Percentiles rank a stretch among this genome's conserved stretches.
phyloP scores from a whole-genome alignment of 371 early-diverging fungal species.

The Lichtheimia ramosa region DNA sequence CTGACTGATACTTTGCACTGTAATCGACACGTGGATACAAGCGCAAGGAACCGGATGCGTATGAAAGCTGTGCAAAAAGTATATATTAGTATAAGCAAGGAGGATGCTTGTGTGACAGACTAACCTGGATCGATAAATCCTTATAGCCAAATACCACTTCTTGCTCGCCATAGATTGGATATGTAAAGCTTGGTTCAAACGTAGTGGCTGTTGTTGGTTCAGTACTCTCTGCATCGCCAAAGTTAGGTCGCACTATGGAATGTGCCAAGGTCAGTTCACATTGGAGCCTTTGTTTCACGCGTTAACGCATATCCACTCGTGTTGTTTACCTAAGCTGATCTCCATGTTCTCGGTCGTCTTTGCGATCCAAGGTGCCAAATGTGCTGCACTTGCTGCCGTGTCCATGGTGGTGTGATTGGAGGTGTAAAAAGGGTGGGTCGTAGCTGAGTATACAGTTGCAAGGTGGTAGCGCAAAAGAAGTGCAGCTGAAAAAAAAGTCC shows the following conservation, averaged over 20 bases:
- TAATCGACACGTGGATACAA: slow-evolving; percentile 68
- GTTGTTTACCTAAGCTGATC: slow-evolving; percentile 13
- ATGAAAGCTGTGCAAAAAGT: slow-evolving; percentile 56
- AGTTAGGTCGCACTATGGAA: slow-evolving; percentile 11
- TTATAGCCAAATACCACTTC: slow-evolving; percentile 89
- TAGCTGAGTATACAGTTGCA: no score
- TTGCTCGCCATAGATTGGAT: slow-evolving; percentile 89
- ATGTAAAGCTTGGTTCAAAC: slow-evolving; percentile 80
- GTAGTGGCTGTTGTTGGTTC: slow-evolving; percentile 15
- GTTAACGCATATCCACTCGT: background rate
- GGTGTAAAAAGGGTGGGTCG: background rate
- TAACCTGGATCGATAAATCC: slow-evolving; percentile 65
- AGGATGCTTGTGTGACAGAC: background rate
- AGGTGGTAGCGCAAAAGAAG: background rate
- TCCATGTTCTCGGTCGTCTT: slow-evolving; percentile 28
- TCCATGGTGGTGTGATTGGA: slow-evolving; percentile 11
- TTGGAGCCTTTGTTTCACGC: background rate
- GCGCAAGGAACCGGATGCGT: slow-evolving; percentile 76
- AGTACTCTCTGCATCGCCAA: slow-evolving; percentile 1
- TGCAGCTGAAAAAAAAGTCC: background rate
- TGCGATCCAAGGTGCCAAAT: slow-evolving; percentile 31
- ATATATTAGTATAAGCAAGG: background rate
- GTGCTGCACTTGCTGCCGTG: slow-evolving; percentile 7
- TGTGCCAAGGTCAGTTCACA: background rate
- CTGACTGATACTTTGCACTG: slow-evolving; percentile 37